Conservation (phyloP, 179 eudicot species). For the Corrigiola litoralis region DNA sequence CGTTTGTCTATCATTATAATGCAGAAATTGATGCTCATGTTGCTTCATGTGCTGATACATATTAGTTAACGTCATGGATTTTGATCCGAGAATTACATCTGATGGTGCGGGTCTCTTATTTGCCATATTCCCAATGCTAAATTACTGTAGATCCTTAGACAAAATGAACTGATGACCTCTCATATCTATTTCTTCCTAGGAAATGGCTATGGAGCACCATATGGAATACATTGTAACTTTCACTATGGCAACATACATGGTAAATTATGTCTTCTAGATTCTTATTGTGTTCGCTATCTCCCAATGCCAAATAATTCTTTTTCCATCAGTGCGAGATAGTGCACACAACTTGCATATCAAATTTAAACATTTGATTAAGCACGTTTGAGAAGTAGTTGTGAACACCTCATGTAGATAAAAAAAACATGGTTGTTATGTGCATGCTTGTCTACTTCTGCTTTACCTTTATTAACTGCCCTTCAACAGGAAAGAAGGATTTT, state of each 20-base stretch:
- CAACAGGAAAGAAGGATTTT: neutral
- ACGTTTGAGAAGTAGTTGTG: neutral
- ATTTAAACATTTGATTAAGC: no score
- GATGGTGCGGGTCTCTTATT: slow-evolving; percentile 22
- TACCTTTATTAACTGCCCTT: neutral
- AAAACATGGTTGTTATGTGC: neutral
- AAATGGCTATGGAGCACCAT: slow-evolving; percentile 22
- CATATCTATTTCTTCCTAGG: slow-evolving; percentile 14
- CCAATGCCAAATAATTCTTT: no score
- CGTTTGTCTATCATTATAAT: slow-evolving; percentile 2
- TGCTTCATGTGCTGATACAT: slow-evolving; percentile 8
- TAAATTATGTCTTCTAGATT: slow-evolving; percentile 2
- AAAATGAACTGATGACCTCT: slow-evolving; percentile 8
- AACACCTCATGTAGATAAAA: neutral
- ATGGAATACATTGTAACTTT: slow-evolving; percentile 33
- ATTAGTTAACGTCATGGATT: slow-evolving; percentile 29
- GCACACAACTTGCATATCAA: neutral
- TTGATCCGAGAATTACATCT: slow-evolving; percentile 30
- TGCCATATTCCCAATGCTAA: neutral
- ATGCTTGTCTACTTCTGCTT: neutral
- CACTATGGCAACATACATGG: slow-evolving; percentile 39
- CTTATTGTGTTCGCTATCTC: neutral
- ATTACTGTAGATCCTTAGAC: neutral
- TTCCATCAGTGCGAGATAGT: neutral
- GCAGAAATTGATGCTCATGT: slow-evolving; percentile 13